phyloP scores from a whole-genome alignment of 768 basidiomycete species.

The Pholiota molesta region DNA sequence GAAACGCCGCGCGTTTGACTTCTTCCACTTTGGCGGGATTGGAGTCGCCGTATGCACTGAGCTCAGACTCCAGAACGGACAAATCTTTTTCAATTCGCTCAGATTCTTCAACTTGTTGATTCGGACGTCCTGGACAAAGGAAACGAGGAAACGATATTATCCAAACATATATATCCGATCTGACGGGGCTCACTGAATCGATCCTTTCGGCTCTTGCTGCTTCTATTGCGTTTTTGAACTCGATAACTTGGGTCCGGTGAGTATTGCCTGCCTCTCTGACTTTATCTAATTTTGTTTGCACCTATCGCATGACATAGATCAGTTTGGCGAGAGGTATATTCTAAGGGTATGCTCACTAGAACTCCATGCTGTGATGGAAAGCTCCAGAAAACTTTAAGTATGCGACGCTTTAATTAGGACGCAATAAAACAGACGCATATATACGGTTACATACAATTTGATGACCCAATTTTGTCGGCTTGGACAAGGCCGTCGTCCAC shows the following conservation, averaged over 20 bases:
- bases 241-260: slow-evolving; percentile 50
- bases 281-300: slow-evolving; percentile 56
- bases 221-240: slow-evolving; percentile 49
- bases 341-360: slow-evolving; percentile 46
- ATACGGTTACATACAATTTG: slow-evolving; percentile 69
- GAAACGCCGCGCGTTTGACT: slow-evolving; percentile 66
- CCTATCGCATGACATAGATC: slow-evolving; percentile 36
- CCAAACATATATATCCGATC: background rate
- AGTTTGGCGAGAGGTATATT: slow-evolving; percentile 3
- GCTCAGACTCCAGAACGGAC: slow-evolving; percentile 61
- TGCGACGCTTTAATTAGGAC: slow-evolving; percentile 21
- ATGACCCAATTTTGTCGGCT: slow-evolving; percentile 91
- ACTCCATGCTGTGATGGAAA: slow-evolving; percentile 90
- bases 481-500: slow-evolving; percentile 87
- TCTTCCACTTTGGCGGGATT: slow-evolving; percentile 84
- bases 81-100: slow-evolving; percentile 49
- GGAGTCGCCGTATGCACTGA: slow-evolving; percentile 78
- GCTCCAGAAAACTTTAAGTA: slow-evolving; percentile 84
- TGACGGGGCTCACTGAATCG: slow-evolving; percentile 51
- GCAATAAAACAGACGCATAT: slow-evolving; percentile 17
- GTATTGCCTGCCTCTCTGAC: slow-evolving; percentile 48
- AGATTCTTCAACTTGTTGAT: slow-evolving; percentile 54
- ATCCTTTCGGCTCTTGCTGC: slow-evolving; percentile 56
- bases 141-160: slow-evolving; percentile 12
- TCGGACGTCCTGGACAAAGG: slow-evolving; percentile 54